Base-by-base conservation (phyloP, 805 yeast species). In the Ogataea paraovalis region DNA sequence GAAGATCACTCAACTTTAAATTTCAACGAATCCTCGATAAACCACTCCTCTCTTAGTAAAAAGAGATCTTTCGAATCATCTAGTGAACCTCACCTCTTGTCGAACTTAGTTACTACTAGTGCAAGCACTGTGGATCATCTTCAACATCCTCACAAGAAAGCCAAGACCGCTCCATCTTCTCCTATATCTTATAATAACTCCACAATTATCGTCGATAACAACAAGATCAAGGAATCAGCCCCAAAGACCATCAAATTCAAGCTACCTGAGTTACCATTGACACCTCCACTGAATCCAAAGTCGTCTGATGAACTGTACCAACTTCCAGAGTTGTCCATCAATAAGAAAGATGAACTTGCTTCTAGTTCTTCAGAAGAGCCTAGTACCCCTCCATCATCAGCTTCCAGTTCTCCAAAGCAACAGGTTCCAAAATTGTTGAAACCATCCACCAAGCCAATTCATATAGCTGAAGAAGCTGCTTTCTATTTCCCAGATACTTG, bases 401-500 rank as follows among this genome's bases (percentile, higher is more conserved):
- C 53, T 5, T 41, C 56, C 6, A 47, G 56, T 8, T 58, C 65
- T 39, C 65, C 65, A 10, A 52, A 42, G 34, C 52, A 52, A 47
- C 6, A 14, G 12, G 12, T 47, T 19, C 47, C 59, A 2, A 48
- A 51, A 42, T 50, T 55, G 9, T 41, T 63, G 23, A 55, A 48
- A 23, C 56, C 60, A 13, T 39, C 58, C 1, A 38, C 43, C 32
- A 54, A 53, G 20, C 54, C 56, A 14, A 38, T 46, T 6, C 45
- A 52, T 4, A 49, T 49, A 27, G 50, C 53, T 25, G 49, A 54
- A 36, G 58, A 59, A 39, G 53, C 63, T 12, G 57, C 63, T 13
- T 56, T 57, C 39, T 53, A 49, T 25, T 67, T 57, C 54, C 67
- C 71, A 20, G 71, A 67, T 47, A 68, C 72, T n/a, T 62, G 70